A percentile compares a stretch with the other conserved stretches of the same genome.
Evolutionary conservation across 345 rosid species (phyloP).

Genomic region (Microthlaspi erraticum): DNA sequence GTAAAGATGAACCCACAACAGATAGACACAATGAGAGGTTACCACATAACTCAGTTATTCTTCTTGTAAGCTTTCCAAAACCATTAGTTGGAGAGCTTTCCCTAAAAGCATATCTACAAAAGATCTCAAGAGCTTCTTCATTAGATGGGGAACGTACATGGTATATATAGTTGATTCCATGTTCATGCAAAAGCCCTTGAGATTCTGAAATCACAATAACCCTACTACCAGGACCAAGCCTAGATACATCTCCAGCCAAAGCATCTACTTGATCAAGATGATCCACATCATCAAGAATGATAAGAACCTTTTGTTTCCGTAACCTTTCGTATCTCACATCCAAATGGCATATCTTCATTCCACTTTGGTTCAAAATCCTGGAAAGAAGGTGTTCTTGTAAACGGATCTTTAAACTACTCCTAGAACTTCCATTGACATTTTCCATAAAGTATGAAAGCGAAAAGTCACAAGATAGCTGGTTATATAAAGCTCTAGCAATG

Average conservation of each 20-base stretch:
- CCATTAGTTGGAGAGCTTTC: background rate
- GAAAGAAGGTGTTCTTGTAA: background rate
- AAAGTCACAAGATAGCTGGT: background rate
- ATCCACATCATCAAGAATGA: background rate
- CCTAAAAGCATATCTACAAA: background rate
- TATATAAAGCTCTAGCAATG: background rate
- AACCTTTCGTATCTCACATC: background rate
- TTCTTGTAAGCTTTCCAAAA: background rate
- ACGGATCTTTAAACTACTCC: background rate
- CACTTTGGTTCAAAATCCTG: background rate
- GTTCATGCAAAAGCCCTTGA: background rate
- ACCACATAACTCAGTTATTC: background rate
- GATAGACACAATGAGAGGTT: background rate
- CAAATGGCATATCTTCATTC: background rate
- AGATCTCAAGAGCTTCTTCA: background rate
- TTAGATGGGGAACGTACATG: background rate
- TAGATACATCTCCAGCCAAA: background rate
- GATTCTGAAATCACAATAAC: background rate
- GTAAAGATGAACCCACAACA: slow-evolving; percentile 1
- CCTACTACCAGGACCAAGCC: background rate
- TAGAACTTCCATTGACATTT: background rate
- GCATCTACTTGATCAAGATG: background rate
- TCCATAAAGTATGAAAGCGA: background rate
- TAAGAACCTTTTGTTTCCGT: background rate
- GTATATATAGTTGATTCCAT: background rate